Evolutionary conservation across 208 protist species (phyloP).

Genomic region (Naegleria fowleri): DNA sequence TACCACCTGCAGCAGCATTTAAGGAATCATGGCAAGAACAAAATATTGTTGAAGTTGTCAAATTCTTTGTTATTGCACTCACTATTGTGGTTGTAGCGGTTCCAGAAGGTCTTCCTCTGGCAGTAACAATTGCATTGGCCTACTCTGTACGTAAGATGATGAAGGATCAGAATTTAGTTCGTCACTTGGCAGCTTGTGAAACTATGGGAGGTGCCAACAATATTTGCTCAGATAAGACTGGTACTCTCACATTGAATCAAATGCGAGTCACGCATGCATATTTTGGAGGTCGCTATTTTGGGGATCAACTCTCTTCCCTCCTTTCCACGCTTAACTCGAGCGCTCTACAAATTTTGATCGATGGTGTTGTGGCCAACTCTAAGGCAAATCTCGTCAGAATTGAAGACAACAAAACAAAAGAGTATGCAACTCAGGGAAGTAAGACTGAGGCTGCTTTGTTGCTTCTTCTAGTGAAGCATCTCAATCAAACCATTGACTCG

Average conservation of each 20-base stretch:
- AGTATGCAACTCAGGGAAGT: constrained; percentile 40
- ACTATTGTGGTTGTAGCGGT: constrained; percentile 96
- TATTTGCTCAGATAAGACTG: constrained; percentile 50
- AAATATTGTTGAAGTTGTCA: constrained; percentile 42
- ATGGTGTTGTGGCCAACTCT: not conserved
- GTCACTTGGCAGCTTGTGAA: constrained; percentile 87
- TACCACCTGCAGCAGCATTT: not conserved
- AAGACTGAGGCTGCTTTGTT: constrained; percentile 1
- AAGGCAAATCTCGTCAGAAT: not conserved
- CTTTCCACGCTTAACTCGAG: not conserved
- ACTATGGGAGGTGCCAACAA: constrained; percentile 73
- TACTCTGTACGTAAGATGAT: constrained; percentile 92
- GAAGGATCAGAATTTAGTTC: constrained; percentile 84
- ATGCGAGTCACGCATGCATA: constrained; percentile 73
- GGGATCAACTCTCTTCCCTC: not conserved
- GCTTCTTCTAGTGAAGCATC: not conserved
- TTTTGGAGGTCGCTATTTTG: constrained; percentile 33
- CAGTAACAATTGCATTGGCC: constrained; percentile 92
- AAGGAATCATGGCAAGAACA: not conserved
- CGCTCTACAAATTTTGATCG: constrained; percentile 10
- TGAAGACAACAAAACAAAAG: constrained; percentile 40
- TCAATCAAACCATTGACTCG: not conserved
- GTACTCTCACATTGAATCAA: constrained; percentile 80
- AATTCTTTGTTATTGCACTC: constrained; percentile 77
- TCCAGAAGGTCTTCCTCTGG: constrained; percentile 92